A percentile compares a stretch with the other conserved stretches of the same genome.
These are phyloP conservation scores for Mortierella alpina DNA, from an alignment of 192 early-diverging fungal species.

Conservation along the genomic window DNA sequence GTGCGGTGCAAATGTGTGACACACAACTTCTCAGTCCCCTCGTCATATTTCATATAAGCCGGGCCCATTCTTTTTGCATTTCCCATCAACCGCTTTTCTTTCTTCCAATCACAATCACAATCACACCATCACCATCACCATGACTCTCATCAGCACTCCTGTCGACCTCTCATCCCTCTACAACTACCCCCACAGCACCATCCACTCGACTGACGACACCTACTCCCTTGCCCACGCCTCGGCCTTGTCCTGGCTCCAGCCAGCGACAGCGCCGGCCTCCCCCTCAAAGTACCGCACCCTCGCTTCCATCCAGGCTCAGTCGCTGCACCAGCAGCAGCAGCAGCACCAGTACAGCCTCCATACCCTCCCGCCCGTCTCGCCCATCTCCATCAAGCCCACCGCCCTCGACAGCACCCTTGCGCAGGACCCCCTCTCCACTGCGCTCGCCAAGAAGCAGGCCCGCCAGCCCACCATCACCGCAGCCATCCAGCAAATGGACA, in stretches of 20 bases:
- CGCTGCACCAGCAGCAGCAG: slow-evolving; percentile 16
- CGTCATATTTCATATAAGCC: no score
- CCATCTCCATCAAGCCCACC: slow-evolving; percentile 27
- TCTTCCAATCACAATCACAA: neutral
- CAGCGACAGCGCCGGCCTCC: slow-evolving; percentile 23
- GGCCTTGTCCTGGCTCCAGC: slow-evolving; percentile 55
- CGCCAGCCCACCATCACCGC: slow-evolving; percentile 15
- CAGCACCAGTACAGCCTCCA: slow-evolving; percentile 12
- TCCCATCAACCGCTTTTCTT: neutral
- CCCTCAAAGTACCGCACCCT: slow-evolving; percentile 51
- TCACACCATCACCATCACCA: slow-evolving; percentile 14
- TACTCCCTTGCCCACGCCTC: slow-evolving; percentile 2
- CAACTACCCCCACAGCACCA: slow-evolving; percentile 7
- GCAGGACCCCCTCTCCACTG: neutral
- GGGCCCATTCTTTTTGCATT: neutral
- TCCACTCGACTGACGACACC: slow-evolving; percentile 9
- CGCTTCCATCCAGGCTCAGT: slow-evolving; percentile 36
- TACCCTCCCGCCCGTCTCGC: slow-evolving; percentile 4
- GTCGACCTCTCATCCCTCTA: slow-evolving; percentile 12
- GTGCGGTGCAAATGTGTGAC: no score
- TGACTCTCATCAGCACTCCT: slow-evolving; percentile 42
- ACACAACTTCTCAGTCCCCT: no score
- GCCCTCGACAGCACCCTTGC: slow-evolving; percentile 15
- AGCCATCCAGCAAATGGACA: slow-evolving; percentile 52
- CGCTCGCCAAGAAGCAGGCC: neutral